These are phyloP conservation scores for Paraphoma chrysanthemicola DNA, from an alignment of 2,329 filamentous ascomycete species.

Conservation along the genomic window DNA sequence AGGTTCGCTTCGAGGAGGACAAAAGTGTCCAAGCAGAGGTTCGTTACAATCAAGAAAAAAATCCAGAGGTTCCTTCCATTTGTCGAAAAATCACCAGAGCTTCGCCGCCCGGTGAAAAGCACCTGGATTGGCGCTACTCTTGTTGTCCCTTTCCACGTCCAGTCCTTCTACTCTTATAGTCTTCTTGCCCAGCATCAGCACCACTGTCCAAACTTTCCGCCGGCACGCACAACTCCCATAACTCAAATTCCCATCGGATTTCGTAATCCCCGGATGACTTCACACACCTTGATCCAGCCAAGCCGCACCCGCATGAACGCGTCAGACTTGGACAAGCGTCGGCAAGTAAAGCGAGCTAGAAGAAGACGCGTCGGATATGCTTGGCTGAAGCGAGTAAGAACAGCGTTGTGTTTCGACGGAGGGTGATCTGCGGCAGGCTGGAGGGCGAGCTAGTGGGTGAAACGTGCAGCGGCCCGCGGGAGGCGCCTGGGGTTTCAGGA, in stretches of 20 bases:
- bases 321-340: background rate
- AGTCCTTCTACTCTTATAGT: background rate
- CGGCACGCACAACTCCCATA: background rate
- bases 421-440: background rate
- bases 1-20: background rate
- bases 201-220: background rate
- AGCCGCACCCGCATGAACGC: background rate
- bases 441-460: conserved; percentile 1
- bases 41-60: conserved; percentile 7
- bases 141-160: conserved; percentile 35
- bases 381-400: conserved; percentile 10
- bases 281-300: conserved; percentile 8
- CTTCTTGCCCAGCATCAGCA: background rate
- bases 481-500: conserved; percentile 1
- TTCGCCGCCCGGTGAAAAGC: conserved; percentile 21
- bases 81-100: conserved; percentile 26
- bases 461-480: conserved; percentile 3
- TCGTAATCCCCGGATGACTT: background rate
- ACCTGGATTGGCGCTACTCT: conserved; percentile 18
- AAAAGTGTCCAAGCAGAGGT: conserved; percentile 23
- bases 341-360: background rate
- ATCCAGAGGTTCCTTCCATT: conserved; percentile 27
- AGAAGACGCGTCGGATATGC: conserved; percentile 3
- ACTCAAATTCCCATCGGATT: background rate
- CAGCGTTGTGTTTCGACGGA: conserved; percentile 3